Evolutionary conservation across 2,329 filamentous ascomycete genomes (phyloP), one percentile per base, ranked within the genome.

Genomic region (Aspergillus sclerotialis): DNA sequence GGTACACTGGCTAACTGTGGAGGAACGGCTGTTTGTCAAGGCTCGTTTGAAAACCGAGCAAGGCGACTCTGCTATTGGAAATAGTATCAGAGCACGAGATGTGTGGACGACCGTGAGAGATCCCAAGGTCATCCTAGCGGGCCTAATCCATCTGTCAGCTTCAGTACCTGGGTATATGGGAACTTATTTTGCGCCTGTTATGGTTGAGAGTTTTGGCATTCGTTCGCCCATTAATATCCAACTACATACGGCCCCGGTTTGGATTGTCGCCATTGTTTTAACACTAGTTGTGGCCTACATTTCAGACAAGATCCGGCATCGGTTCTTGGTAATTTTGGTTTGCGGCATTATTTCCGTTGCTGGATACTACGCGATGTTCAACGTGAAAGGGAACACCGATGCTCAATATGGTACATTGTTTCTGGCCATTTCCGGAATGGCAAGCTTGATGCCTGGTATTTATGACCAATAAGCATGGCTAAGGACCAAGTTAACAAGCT

Each of bases 201-300:
- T 73, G 45, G 67, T 74, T 42, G 59, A 65, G 31, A 44, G 44
- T 12, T 43, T 70, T 68, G 17, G 35, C 10, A 8, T 29, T 12
- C 75, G 75, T 57, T 58, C 61, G n/a, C 52, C 59, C 1, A 73
- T 75, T 40, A 58, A 71, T 42, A 75, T 72, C 0, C 72, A 75
- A 36, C 54, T 75, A 2, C 68, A 73, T 54, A 67, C 62, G 10
- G 72, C 75, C 0, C 72, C 72, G 3, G 71, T 55, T 1, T 60
- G 55, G 56, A 50, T 50, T 6, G 48, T 42, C 3, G 46, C 54
- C 2, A 59, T 55, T 32, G 50, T 38, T n/a, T 53, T 58, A 33
- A 48, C 49, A n/a, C 50, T 60, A 41, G 26, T 53, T 26, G 36
- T 56, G 9, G 55, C 56, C 4, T 47, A 37, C 19, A 33, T 51